Conservation (phyloP, 805 yeast species). For the Brettanomyces naardenensis region DNA sequence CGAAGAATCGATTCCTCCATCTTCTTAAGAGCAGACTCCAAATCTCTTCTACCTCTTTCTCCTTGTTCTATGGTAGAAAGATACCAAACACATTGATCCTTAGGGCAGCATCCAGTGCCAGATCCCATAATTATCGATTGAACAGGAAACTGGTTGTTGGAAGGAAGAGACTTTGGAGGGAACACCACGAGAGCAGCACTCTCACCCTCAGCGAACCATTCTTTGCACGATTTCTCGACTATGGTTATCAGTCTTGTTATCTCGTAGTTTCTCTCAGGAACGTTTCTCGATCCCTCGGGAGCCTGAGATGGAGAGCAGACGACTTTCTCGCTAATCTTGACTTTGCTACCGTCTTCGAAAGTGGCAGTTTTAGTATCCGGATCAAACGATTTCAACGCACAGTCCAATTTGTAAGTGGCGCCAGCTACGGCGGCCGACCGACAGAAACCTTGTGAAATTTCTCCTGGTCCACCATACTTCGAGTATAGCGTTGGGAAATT, state of each 20-base stretch:
- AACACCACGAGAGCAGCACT: constrained; percentile 82
- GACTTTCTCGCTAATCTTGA: constrained; percentile 71
- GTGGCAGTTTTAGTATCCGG: constrained; percentile 57
- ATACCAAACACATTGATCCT: constrained; percentile 88
- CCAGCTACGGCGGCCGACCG: constrained; percentile 98
- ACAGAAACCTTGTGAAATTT: constrained; percentile 92
- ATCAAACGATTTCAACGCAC: constrained; percentile 58
- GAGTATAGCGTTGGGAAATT: constrained; percentile 87
- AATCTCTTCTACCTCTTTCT: constrained; percentile 62
- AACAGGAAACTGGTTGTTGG: constrained; percentile 62
- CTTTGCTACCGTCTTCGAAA: constrained; percentile 67
- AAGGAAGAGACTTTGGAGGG: constrained; percentile 74
- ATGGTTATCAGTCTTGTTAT: constrained; percentile 73
- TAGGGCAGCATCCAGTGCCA: constrained; percentile 80
- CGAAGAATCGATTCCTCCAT: constrained; percentile 76
- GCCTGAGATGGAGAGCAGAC: constrained; percentile 69
- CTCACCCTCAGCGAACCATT: constrained; percentile 88
- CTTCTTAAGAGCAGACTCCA: constrained; percentile 72
- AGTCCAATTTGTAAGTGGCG: constrained; percentile 80
- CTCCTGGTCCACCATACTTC: constrained; percentile 95
- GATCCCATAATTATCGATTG: constrained; percentile 85
- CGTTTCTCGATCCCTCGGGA: constrained; percentile 32
- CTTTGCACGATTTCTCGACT: constrained; percentile 79
- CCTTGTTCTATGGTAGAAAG: constrained; percentile 69
- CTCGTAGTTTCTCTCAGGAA: constrained; percentile 41